phyloP scores from a whole-genome alignment of 257 asterid species.

The Nicotiana otophora region DNA sequence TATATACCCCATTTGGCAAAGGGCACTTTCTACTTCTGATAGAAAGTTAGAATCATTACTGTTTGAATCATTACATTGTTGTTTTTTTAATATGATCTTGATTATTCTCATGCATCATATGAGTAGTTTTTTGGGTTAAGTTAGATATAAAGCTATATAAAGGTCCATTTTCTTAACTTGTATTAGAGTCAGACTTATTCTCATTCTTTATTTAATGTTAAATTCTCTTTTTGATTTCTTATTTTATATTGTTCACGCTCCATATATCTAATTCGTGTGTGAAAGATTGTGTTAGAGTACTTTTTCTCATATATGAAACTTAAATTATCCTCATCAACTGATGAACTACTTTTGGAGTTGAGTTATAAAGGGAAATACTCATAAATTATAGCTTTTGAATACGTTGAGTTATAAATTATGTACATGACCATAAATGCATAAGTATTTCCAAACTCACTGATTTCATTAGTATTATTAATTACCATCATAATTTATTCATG shows the following conservation, averaged over 20 bases:
- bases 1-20: neutral
- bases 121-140: neutral
- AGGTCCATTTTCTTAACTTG: neutral
- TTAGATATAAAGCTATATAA: neutral
- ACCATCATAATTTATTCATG: neutral
- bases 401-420: neutral
- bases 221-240: neutral
- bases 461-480: neutral
- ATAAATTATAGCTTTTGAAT: neutral
- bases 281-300: neutral
- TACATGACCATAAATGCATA: neutral
- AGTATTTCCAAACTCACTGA: neutral
- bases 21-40: neutral
- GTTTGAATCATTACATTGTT: neutral
- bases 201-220: neutral
- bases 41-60: neutral
- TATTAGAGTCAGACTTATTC: neutral
- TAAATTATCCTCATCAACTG: neutral
- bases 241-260: neutral
- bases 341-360: neutral
- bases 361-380: neutral
- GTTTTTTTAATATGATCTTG: neutral
- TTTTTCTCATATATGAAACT: neutral
- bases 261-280: fast-evolving
- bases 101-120: neutral